Evolutionary conservation across 2,329 filamentous ascomycete species (phyloP).

Genomic region (Hymenoscyphus occultus): DNA sequence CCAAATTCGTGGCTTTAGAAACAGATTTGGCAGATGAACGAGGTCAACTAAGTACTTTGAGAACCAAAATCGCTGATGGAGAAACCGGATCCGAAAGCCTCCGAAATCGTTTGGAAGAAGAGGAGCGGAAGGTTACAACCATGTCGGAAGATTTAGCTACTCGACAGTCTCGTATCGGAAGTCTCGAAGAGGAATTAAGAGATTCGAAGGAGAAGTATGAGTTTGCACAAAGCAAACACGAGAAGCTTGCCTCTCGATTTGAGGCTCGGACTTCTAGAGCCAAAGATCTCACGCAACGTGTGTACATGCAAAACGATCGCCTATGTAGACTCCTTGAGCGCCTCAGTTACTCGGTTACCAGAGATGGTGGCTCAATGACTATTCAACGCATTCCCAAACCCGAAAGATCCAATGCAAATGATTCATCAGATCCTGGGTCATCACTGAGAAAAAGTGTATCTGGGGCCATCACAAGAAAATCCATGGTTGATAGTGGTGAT

Average conservation of each 20-base stretch:
- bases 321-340: slow-evolving; percentile 81
- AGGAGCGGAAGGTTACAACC: slow-evolving; percentile 66
- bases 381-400: slow-evolving; percentile 69
- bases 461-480: slow-evolving; percentile 51
- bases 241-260: slow-evolving; percentile 54
- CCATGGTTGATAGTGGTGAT: slow-evolving; percentile 60
- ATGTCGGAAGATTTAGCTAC: slow-evolving; percentile 70
- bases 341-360: slow-evolving; percentile 77
- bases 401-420: slow-evolving; percentile 58
- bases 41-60: slow-evolving; percentile 64
- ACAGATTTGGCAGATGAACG: slow-evolving; percentile 61
- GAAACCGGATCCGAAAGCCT: slow-evolving; percentile 80
- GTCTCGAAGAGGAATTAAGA: slow-evolving; percentile 72
- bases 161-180: slow-evolving; percentile 71
- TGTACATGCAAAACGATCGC: slow-evolving; percentile 81
- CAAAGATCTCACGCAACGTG: slow-evolving; percentile 77
- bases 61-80: slow-evolving; percentile 72
- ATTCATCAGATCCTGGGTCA: slow-evolving; percentile 54
- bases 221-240: slow-evolving; percentile 50
- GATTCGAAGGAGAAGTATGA: slow-evolving; percentile 64
- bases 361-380: slow-evolving; percentile 68
- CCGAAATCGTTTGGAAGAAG: slow-evolving; percentile 69
- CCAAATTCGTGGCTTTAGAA: slow-evolving; percentile 53
- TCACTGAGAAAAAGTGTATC: slow-evolving; percentile 51
- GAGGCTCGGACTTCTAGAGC: slow-evolving; percentile 69